Base-by-base conservation (phyloP, 768 basidiomycete species). In the Cystofilobasidium macerans region DNA sequence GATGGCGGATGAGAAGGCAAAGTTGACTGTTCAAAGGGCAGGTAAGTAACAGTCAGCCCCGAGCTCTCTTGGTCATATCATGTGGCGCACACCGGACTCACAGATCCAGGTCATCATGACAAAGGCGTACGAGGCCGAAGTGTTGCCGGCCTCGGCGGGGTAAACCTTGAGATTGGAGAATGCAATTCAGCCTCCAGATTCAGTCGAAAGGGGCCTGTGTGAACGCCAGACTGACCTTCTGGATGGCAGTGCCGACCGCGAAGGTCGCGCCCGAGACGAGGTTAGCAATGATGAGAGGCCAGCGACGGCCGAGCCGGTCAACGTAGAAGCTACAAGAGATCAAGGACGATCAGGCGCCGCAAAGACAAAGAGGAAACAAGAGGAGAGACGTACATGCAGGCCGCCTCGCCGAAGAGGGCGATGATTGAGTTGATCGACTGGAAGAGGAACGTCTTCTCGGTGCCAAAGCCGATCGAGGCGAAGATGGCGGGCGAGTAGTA, bases 351-450 rank as follows among this genome's bases (percentile, higher is more conserved):
- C n/a, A n/a, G n/a, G n/a, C n/a, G n/a, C n/a, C n/a, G n/a, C n/a
- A n/a, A n/a, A n/a, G n/a, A n/a, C n/a, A 20, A 8, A 38, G 36
- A 53, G 48, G 30, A 30, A 53, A 24, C 14, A 43, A 43, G 16
- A 5, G 42, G 18, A 28, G 9, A 13, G 33, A 43, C 8, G 42
- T 3, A 43, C 14, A 81, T 78, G 64, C 81, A 80, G 64, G 76
- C 78, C 5, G 69, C 75, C 69, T 83, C 81, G 5, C 81, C 82
- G 48, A 81, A 78, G 36, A 83, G 75, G 3, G 81, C 81, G 63
- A 83, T 81, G 53, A 82, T 73, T 32, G 79, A 80, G 73, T 82
- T 83, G 69, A 82, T 80, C 4, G 79, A 80, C 70, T 82, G 82
- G 33, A 32, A 32, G 40, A 56, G 24, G 26, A 60, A 43, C 3